Percentiles rank a stretch among this genome's conserved stretches.
These are phyloP conservation scores for Hypomyces perniciosus DNA, from an alignment of 2,329 filamentous ascomycete genomes.

Conservation along the genomic window DNA sequence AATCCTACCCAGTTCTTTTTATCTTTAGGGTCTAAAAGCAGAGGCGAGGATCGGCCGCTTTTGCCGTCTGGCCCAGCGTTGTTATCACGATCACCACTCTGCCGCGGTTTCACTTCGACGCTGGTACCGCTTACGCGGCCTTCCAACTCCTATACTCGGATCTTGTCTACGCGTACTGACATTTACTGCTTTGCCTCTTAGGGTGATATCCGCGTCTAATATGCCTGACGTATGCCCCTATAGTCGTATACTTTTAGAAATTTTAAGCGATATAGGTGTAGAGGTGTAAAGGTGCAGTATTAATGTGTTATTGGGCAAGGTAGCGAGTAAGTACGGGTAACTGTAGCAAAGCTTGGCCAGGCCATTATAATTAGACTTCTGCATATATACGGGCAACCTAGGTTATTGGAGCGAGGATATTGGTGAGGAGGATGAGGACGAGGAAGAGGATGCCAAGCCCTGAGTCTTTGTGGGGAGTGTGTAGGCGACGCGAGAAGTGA, in stretches of 20 bases:
- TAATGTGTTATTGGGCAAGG: conserved; percentile 81
- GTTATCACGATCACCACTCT: conserved; percentile 15
- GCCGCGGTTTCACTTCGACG: conserved; percentile 45
- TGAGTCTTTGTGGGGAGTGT: conserved; percentile 28
- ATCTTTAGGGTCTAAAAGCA: conserved; percentile 36
- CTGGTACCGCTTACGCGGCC: conserved; percentile 53
- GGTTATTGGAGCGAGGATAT: conserved; percentile 8
- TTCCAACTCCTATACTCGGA: conserved; percentile 86
- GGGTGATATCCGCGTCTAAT: conserved; percentile 76
- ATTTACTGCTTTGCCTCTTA: conserved; percentile 83
- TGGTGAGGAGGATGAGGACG: conserved; percentile 5
- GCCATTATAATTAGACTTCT: conserved; percentile 28
- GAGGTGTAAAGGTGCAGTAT: conserved; percentile 77
- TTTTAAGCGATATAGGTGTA: conserved; percentile 56
- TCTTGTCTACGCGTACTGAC: conserved; percentile 69
- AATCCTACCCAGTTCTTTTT: conserved; percentile 70
- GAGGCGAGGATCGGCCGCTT: not conserved
- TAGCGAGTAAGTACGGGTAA: conserved; percentile 80
- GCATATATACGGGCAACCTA: conserved; percentile 7
- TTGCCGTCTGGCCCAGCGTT: not conserved
- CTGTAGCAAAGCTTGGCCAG: conserved; percentile 62
- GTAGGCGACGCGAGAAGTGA: conserved; percentile 32
- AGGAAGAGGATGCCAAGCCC: conserved; percentile 7
- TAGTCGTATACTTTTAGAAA: conserved; percentile 68
- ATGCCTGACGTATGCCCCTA: conserved; percentile 93